phyloP scores from a whole-genome alignment of 2,329 filamentous ascomycete species.

The Epichloe typhina region DNA sequence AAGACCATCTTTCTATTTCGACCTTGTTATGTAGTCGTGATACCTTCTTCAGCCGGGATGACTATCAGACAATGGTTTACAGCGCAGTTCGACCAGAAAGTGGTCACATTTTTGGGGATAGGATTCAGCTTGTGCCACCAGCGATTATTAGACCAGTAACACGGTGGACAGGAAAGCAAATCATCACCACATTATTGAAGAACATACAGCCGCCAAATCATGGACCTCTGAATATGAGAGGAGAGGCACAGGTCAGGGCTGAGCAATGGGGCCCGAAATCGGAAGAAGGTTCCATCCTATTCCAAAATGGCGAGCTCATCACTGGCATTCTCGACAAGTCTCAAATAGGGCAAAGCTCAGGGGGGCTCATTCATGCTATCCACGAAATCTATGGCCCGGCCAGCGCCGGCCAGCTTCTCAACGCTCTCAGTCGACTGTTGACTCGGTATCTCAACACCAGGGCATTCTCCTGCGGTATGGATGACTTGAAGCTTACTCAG shows the following conservation, averaged over 20 bases:
- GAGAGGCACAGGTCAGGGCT: slow-evolving; percentile 65
- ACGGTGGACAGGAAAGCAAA: slow-evolving; percentile 92
- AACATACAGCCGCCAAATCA: slow-evolving; percentile 75
- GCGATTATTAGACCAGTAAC: slow-evolving; percentile 68
- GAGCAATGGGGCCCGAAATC: slow-evolving; percentile 63
- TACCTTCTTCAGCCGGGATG: slow-evolving; percentile 73
- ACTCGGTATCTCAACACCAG: slow-evolving; percentile 87
- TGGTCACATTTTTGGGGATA: slow-evolving; percentile 71
- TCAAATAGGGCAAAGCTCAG: slow-evolving; percentile 77
- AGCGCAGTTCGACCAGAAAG: slow-evolving; percentile 79
- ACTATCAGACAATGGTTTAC: slow-evolving; percentile 93
- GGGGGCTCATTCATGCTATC: slow-evolving; percentile 86
- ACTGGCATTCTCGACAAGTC: slow-evolving; percentile 91
- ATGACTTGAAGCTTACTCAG: slow-evolving; percentile 77
- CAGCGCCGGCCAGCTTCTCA: slow-evolving; percentile 74
- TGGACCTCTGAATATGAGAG: slow-evolving; percentile 64
- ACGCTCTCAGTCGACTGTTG: slow-evolving; percentile 75
- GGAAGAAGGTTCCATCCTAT: slow-evolving; percentile 70
- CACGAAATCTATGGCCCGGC: slow-evolving; percentile 89
- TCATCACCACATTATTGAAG: slow-evolving; percentile 83
- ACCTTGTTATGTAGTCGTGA: slow-evolving; percentile 85
- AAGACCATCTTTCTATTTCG: slow-evolving; percentile 94
- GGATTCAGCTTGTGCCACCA: slow-evolving; percentile 69
- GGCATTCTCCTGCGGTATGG: slow-evolving; percentile 93
- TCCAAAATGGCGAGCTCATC: slow-evolving; percentile 78